Conservation (phyloP, 306 rosid species). For the Cicer cuneatum region DNA sequence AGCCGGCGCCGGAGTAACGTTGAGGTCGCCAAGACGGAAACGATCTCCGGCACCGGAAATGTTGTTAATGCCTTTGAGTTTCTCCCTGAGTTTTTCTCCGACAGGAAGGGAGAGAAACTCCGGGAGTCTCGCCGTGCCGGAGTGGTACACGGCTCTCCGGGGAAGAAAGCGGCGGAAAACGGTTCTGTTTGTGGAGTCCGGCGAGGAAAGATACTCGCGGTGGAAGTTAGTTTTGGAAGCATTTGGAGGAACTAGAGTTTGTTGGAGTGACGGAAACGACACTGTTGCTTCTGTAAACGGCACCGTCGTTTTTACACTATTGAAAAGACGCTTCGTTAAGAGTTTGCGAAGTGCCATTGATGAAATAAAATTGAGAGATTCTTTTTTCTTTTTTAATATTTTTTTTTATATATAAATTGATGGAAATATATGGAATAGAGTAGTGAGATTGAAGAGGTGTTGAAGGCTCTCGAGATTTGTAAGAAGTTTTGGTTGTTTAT, state of each 20-base stretch:
- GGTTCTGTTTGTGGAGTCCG: conserved; percentile 44
- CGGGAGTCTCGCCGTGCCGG: conserved; percentile 54
- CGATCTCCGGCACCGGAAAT: conserved; percentile 1
- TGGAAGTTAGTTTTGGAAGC: conserved; percentile 45
- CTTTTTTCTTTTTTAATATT: not conserved
- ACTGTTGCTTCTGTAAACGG: conserved; percentile 20
- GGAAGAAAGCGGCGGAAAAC: conserved; percentile 63
- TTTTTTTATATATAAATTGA: not conserved
- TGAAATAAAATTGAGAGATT: too few relatives aligned
- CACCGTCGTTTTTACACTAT: conserved; percentile 36
- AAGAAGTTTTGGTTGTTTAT: not conserved
- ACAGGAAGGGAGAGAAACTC: conserved; percentile 61
- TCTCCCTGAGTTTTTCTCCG: conserved; percentile 64
- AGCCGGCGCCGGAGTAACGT: not conserved
- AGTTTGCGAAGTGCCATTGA: conserved; percentile 74
- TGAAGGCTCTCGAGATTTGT: conserved; percentile 16
- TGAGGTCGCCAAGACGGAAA: not conserved
- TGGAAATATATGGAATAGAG: not conserved
- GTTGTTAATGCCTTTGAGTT: conserved; percentile 44
- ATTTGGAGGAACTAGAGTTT: conserved; percentile 36
- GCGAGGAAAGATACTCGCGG: conserved; percentile 50
- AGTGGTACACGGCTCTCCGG: conserved; percentile 49
- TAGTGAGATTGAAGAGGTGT: not conserved
- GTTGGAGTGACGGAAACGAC: conserved; percentile 15
- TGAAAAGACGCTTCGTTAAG: conserved; percentile 49